These are phyloP conservation scores for Pinus tabuliformis DNA, from an alignment of 75 land plant species.

Conservation along the genomic window DNA sequence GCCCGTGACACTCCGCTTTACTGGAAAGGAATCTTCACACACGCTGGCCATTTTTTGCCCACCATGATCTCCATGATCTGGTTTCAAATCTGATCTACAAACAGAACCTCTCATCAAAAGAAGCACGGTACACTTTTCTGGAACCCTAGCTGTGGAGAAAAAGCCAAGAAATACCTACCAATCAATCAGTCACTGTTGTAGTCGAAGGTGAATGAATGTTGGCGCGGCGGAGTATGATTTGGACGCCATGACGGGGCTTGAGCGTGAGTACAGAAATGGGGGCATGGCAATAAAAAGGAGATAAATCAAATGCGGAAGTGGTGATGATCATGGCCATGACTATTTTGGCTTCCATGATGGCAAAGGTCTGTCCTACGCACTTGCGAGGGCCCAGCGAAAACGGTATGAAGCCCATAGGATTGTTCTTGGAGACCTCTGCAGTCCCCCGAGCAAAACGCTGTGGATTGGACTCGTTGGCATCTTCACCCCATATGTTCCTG, in stretches of 20 bases:
- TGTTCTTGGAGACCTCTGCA: constrained; percentile 30
- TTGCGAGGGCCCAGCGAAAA: constrained; percentile 52
- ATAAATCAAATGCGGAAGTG: constrained; percentile 35
- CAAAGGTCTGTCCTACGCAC: constrained; percentile 65
- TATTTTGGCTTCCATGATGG: constrained; percentile 59
- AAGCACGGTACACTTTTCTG: no score
- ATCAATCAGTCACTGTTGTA: no score
- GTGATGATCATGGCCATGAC: constrained; percentile 55
- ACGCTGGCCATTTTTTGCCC: no score
- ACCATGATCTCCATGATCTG: no score
- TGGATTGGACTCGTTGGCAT: constrained; percentile 53
- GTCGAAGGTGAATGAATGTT: no score
- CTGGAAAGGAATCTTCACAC: no score
- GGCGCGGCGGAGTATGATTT: constrained; percentile 12
- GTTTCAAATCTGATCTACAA: no score
- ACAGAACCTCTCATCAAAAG: no score
- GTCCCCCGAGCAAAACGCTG: constrained; percentile 46
- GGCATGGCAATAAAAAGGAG: constrained; percentile 55
- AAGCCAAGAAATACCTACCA: no score
- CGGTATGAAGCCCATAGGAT: constrained; percentile 53
- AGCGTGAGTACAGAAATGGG: constrained; percentile 40
- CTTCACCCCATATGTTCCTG: constrained; percentile 38
- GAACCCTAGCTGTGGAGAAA: no score
- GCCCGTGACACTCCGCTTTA: no score
- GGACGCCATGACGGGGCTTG: constrained; percentile 55